Evolutionary conservation across 192 early-diverging fungal species (phyloP).

Genomic region (Coemansia sp.): DNA sequence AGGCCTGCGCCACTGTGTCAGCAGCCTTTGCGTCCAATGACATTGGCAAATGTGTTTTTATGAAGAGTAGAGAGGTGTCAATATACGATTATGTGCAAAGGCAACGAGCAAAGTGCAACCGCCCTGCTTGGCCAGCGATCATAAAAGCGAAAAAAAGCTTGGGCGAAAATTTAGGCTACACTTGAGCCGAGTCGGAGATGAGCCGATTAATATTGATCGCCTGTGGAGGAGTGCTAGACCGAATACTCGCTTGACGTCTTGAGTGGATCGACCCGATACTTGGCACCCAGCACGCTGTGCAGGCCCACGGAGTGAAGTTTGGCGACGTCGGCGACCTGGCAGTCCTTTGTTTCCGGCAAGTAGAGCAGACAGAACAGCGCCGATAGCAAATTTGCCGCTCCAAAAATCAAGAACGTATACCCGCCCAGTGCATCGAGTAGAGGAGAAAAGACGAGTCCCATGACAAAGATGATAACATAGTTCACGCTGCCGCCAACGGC

Average conservation of each 20-base stretch:
- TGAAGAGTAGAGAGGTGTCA: not conserved
- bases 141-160: slow-evolving; percentile 1
- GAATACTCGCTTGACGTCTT: not conserved
- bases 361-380: slow-evolving; percentile 59
- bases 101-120: not conserved
- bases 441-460: slow-evolving; percentile 58
- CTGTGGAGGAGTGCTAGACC: not conserved
- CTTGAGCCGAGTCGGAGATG: not conserved
- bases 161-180: slow-evolving; percentile 3
- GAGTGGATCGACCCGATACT: slow-evolving; percentile 9
- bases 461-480: slow-evolving; percentile 58
- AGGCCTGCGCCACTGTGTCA: not conserved
- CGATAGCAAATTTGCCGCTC: slow-evolving; percentile 56
- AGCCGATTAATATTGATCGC: not conserved
- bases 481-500: slow-evolving; percentile 65
- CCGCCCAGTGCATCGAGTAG: slow-evolving; percentile 38
- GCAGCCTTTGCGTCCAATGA: slow-evolving; percentile 4
- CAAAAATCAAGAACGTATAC: slow-evolving; percentile 64
- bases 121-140: not conserved
- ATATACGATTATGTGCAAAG: not conserved
- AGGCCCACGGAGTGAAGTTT: slow-evolving; percentile 42
- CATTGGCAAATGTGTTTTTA: not conserved
- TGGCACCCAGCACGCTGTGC: slow-evolving; percentile 26
- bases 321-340: slow-evolving; percentile 59
- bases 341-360: slow-evolving; percentile 79